Conservation (phyloP, 495 filamentous ascomycete genomes). For the Choiromyces venosus region DNA sequence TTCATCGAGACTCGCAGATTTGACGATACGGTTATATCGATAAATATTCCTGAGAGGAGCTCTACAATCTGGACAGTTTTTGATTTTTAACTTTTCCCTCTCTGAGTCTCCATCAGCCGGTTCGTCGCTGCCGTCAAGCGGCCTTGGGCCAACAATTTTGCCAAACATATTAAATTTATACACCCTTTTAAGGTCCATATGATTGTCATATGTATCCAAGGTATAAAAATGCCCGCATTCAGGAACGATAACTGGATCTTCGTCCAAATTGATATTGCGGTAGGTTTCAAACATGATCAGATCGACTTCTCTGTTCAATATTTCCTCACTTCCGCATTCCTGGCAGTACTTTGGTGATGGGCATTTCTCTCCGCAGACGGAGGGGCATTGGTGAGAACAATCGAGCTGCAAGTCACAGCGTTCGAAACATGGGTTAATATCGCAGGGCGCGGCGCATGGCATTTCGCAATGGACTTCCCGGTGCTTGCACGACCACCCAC, state of each 20-base stretch:
- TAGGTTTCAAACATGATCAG: slow-evolving; percentile 51
- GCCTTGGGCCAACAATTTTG: slow-evolving; percentile 46
- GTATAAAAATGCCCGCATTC: slow-evolving; percentile 64
- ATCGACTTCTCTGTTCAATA: slow-evolving; percentile 52
- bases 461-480: slow-evolving; percentile 51
- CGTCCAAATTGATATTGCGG: slow-evolving; percentile 54
- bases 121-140: slow-evolving; percentile 47
- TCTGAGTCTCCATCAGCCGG: slow-evolving; percentile 21
- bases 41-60: slow-evolving; percentile 57
- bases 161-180: slow-evolving; percentile 53
- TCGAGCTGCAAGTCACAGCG: slow-evolving; percentile 54
- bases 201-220: slow-evolving; percentile 57
- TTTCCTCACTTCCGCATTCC: slow-evolving; percentile 46
- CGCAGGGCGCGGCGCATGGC: slow-evolving; percentile 59
- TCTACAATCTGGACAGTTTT: slow-evolving; percentile 60
- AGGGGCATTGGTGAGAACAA: slow-evolving; percentile 67
- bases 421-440: slow-evolving; percentile 60
- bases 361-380: slow-evolving; percentile 62
- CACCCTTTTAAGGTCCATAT: slow-evolving; percentile 57
- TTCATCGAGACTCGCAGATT: slow-evolving; percentile 60
- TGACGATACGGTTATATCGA: slow-evolving; percentile 62
- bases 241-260: slow-evolving; percentile 58
- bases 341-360: slow-evolving; percentile 57
- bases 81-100: slow-evolving; percentile 42
- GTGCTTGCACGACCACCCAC: slow-evolving; percentile 57